phyloP scores from a whole-genome alignment of 176 grass and related monocot species.

The Olyra latifolia region DNA sequence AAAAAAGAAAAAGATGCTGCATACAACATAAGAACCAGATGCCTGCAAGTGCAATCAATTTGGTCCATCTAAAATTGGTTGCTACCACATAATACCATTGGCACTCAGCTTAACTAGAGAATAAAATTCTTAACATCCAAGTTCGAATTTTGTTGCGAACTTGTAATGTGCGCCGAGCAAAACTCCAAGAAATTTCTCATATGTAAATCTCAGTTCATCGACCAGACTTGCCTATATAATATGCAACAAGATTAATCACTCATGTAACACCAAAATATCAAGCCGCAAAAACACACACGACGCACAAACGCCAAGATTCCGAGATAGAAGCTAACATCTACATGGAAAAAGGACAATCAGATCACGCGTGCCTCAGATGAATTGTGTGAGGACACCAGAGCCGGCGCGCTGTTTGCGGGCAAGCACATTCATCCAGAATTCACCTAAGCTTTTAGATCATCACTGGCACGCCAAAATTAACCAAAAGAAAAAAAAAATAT shows the following conservation, averaged over 20 bases:
- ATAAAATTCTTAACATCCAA: neutral
- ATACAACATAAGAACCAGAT: too few species aligned
- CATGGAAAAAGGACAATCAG: neutral
- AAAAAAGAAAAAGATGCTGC: too few species aligned
- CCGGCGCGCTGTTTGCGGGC: neutral
- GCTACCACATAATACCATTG: too few species aligned
- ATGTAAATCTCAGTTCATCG: too few species aligned
- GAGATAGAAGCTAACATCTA: neutral
- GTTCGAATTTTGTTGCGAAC: neutral
- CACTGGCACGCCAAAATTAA: conserved; percentile 11
- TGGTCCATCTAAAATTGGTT: too few species aligned
- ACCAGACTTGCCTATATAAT: neutral
- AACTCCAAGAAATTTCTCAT: too few species aligned
- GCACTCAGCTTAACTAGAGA: too few species aligned
- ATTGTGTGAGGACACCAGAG: conserved; percentile 13
- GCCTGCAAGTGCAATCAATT: too few species aligned
- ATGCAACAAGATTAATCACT: too few species aligned
- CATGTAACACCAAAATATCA: too few species aligned
- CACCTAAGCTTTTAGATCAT: conserved; percentile 36
- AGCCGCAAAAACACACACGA: too few species aligned
- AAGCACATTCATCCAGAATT: conserved; percentile 46
- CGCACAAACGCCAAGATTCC: neutral
- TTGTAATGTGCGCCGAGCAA: neutral
- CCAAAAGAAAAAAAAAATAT: neutral
- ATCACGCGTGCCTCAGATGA: conserved; percentile 6